A percentile compares a stretch with the other conserved stretches of the same genome.
phyloP scores from a whole-genome alignment of 1,139 yeast species.

The Hyphopichia fennica region DNA sequence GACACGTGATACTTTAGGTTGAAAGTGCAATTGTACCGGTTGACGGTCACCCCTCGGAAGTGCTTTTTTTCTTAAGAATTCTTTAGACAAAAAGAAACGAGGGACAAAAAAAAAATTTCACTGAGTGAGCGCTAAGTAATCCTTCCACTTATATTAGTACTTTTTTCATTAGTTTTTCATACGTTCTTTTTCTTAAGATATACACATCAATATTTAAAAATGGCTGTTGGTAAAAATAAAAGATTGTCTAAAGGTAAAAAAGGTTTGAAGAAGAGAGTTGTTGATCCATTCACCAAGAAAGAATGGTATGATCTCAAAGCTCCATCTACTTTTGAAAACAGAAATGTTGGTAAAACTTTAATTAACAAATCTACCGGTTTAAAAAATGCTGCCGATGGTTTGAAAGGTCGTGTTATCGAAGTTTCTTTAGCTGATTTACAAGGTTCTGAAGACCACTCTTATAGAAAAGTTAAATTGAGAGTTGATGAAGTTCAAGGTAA shows the following conservation, averaged over 20 bases:
- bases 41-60: too few species aligned
- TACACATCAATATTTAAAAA: constrained; percentile 12
- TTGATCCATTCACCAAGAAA: constrained; percentile 53
- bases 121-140: background rate
- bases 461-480: constrained; percentile 54
- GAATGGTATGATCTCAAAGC: constrained; percentile 56
- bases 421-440: constrained; percentile 52
- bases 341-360: constrained; percentile 53
- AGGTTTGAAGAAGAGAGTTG: constrained; percentile 54
- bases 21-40: too few species aligned
- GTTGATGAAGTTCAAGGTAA: constrained; percentile 56
- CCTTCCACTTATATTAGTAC: background rate
- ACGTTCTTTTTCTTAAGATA: background rate
- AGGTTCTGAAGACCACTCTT: constrained; percentile 54
- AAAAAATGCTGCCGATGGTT: constrained; percentile 53
- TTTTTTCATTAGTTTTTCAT: background rate
- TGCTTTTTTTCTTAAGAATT: background rate
- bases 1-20: too few species aligned
- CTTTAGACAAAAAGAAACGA: background rate
- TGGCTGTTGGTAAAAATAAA: constrained; percentile 58
- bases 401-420: constrained; percentile 54
- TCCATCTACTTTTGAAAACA: constrained; percentile 52
- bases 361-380: constrained; percentile 54
- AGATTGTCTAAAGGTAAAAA: constrained; percentile 56
- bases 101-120: constrained; percentile 1